Conservation (phyloP, 2,329 filamentous ascomycete genomes). For the Phialophora chinensis region DNA sequence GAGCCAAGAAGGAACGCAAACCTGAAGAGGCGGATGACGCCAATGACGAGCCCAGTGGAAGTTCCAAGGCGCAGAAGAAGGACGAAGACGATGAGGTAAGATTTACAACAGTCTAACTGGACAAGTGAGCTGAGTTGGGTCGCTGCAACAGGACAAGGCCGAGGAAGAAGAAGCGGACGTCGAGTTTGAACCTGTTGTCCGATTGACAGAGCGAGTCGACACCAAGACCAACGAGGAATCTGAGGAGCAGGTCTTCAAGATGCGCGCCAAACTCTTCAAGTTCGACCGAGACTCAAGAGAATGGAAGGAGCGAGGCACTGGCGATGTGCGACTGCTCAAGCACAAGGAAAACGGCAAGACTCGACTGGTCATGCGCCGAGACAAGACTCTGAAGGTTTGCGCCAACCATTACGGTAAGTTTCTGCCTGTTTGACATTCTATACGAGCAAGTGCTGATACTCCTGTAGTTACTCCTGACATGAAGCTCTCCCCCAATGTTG, state of each 20-base stretch:
- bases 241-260: constrained; percentile 98
- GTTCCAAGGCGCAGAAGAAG: constrained; percentile 77
- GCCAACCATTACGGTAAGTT: constrained; percentile 97
- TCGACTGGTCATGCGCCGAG: constrained; percentile 94
- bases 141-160: constrained; percentile 56
- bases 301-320: constrained; percentile 99
- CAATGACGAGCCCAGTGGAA: constrained; percentile 84
- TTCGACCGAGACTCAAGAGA: constrained; percentile 90
- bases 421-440: background rate
- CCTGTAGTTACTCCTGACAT: constrained; percentile 88
- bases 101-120: background rate
- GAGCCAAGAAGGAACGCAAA: constrained; percentile 96
- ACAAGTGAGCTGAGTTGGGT: constrained; percentile 16
- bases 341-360: constrained; percentile 99
- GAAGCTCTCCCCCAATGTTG: constrained; percentile 98
- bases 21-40: constrained; percentile 78
- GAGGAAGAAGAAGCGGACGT: constrained; percentile 88
- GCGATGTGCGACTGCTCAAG: constrained; percentile 94
- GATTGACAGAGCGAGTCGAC: constrained; percentile 94
- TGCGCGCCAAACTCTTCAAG: constrained; percentile 99
- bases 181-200: constrained; percentile 96
- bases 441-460: constrained; percentile 37
- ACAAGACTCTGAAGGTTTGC: constrained; percentile 99
- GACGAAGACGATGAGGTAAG: constrained; percentile 61
- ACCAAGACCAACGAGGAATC: constrained; percentile 97